These are phyloP conservation scores for Solanum dulcamara DNA, from an alignment of 257 asterid genomes.

Conservation along the genomic window DNA sequence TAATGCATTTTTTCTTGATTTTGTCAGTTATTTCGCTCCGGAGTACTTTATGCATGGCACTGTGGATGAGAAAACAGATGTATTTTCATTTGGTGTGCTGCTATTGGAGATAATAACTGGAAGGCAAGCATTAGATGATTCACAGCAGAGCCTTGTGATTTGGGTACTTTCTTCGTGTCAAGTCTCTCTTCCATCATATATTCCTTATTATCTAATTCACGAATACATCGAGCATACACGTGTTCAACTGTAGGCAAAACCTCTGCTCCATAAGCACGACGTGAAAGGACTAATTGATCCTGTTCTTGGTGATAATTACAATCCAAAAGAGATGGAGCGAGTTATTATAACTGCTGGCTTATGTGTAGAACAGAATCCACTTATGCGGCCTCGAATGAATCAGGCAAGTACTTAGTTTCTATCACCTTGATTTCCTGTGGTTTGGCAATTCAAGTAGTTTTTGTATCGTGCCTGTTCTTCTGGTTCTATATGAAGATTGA, in stretches of 20 bases:
- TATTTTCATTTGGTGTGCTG: slow-evolving; percentile 59
- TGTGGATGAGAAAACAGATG: slow-evolving; percentile 71
- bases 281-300: slow-evolving; percentile 38
- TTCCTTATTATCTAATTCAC: not conserved
- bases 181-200: not conserved
- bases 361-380: slow-evolving; percentile 39
- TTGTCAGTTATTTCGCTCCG: slow-evolving; percentile 60
- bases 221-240: not conserved
- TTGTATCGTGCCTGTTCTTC: not conserved
- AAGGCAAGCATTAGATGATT: slow-evolving; percentile 46
- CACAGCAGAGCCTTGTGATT: slow-evolving; percentile 44
- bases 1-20: not conserved
- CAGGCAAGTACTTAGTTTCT: slow-evolving; percentile 30
- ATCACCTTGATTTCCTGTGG: not conserved
- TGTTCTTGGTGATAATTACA: slow-evolving; percentile 23
- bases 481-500: not conserved
- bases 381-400: slow-evolving; percentile 52
- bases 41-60: slow-evolving; percentile 70
- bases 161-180: slow-evolving; percentile 32
- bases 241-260: slow-evolving; percentile 40
- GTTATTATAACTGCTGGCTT: slow-evolving; percentile 36
- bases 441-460: not conserved
- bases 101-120: slow-evolving; percentile 61
- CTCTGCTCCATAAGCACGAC: slow-evolving; percentile 35
- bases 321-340: slow-evolving; percentile 28